Percentiles rank a stretch among this genome's conserved stretches.
Evolutionary conservation across 2,329 filamentous ascomycete genomes (phyloP).

Genomic region (Aspergillus quadrilineatus): DNA sequence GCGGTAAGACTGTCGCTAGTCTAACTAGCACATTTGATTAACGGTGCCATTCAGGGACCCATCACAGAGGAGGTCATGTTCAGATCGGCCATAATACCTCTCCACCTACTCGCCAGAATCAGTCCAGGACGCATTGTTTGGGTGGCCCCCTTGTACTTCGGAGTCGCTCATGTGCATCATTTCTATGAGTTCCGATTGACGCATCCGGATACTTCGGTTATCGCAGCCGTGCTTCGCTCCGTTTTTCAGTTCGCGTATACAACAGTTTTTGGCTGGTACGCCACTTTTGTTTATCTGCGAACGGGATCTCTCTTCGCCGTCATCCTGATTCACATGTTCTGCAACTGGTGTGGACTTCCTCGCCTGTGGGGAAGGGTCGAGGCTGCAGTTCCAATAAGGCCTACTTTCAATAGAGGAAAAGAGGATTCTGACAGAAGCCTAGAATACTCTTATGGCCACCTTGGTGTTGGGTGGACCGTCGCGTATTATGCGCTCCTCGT

Average conservation of each 20-base stretch:
- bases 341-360: slow-evolving; percentile 88
- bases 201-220: slow-evolving; percentile 66
- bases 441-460: slow-evolving; percentile 25
- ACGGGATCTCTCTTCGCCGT: slow-evolving; percentile 78
- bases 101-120: slow-evolving; percentile 71
- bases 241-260: slow-evolving; percentile 87
- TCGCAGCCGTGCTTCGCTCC: slow-evolving; percentile 66
- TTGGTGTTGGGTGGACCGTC: slow-evolving; percentile 64
- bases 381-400: slow-evolving; percentile 44
- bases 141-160: slow-evolving; percentile 83
- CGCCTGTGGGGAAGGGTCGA: slow-evolving; percentile 78
- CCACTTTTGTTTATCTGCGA: slow-evolving; percentile 81
- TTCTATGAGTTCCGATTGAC: slow-evolving; percentile 90
- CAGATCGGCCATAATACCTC: slow-evolving; percentile 78
- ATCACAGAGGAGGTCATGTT: slow-evolving; percentile 93
- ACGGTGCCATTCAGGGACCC: slow-evolving; percentile 60
- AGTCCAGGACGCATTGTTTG: slow-evolving; percentile 65
- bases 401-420: slow-evolving; percentile 39
- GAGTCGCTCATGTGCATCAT: slow-evolving; percentile 90
- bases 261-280: slow-evolving; percentile 89
- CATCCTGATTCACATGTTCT: slow-evolving; percentile 78
- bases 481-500: slow-evolving; percentile 78
- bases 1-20: slow-evolving; percentile 59
- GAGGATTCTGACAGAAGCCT: slow-evolving; percentile 32
- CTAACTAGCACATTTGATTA: slow-evolving; percentile 14